These are phyloP conservation scores for Bocquillonia castaneifolia DNA, from an alignment of 441 rosid species.

Conservation along the genomic window DNA sequence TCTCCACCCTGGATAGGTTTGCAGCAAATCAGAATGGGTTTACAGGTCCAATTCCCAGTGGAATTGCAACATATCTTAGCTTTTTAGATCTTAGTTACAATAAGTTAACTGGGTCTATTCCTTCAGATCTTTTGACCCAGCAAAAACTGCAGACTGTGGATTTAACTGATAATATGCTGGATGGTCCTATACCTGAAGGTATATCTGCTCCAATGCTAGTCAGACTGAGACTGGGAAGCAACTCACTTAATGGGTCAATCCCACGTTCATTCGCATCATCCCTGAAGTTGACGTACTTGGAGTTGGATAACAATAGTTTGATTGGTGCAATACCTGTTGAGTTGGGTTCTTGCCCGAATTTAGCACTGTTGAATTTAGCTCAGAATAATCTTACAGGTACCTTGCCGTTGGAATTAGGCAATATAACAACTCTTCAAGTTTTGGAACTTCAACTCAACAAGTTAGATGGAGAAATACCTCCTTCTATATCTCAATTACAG, in stretches of 20 bases:
- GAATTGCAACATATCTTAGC: slow-evolving; percentile 37
- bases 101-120: slow-evolving; percentile 41
- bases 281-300: slow-evolving; percentile 47
- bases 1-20: slow-evolving; percentile 49
- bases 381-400: slow-evolving; percentile 41
- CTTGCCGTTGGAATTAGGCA: slow-evolving; percentile 40
- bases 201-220: slow-evolving; percentile 40
- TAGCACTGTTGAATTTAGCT: slow-evolving; percentile 58
- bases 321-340: slow-evolving; percentile 38
- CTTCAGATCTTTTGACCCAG: slow-evolving; percentile 39
- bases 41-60: slow-evolving; percentile 41
- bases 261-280: slow-evolving; percentile 29
- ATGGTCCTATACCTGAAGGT: slow-evolving; percentile 42
- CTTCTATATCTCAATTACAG: slow-evolving; percentile 25
- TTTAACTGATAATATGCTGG: slow-evolving; percentile 46
- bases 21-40: slow-evolving; percentile 54
- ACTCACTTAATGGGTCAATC: slow-evolving; percentile 34
- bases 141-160: slow-evolving; percentile 38
- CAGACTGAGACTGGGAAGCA: slow-evolving; percentile 69
- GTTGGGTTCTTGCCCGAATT: slow-evolving; percentile 37
- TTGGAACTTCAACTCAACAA: slow-evolving; percentile 49
- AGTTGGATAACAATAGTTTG: slow-evolving; percentile 57
- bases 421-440: slow-evolving; percentile 49
- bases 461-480: slow-evolving; percentile 51
- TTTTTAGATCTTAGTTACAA: slow-evolving; percentile 61